These are phyloP conservation scores for Spizellomyces punctatus DNA, from an alignment of 192 early-diverging fungal genomes.

Conservation along the genomic window DNA sequence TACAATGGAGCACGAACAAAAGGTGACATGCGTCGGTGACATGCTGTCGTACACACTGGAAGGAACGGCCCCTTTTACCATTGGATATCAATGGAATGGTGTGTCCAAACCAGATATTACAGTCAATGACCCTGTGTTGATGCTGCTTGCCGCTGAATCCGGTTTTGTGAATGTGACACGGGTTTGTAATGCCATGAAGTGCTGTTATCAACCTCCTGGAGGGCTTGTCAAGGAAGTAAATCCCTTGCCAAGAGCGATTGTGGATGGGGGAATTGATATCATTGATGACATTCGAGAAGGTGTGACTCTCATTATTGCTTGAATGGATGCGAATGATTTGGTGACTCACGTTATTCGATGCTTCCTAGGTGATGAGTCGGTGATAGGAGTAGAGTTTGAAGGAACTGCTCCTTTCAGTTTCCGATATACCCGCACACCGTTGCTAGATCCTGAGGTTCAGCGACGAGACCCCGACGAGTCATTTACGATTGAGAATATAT, in stretches of 20 bases:
- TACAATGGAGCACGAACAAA: conserved; percentile 18
- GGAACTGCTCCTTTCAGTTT: conserved; percentile 72
- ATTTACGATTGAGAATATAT: conserved; percentile 59
- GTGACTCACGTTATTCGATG: not conserved
- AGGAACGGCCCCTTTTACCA: conserved; percentile 66
- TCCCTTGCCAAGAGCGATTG: conserved; percentile 60
- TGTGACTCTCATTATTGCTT: conserved; percentile 20
- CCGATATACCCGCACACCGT: conserved; percentile 57
- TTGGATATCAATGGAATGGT: conserved; percentile 57
- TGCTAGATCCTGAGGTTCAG: conserved; percentile 41
- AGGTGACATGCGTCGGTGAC: conserved; percentile 65
- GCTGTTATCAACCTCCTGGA: conserved; percentile 54
- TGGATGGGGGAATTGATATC: conserved; percentile 66
- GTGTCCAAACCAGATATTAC: conserved; percentile 26
- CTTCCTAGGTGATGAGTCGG: conserved; percentile 49
- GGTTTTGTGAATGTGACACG: conserved; percentile 58
- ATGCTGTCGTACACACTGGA: conserved; percentile 66
- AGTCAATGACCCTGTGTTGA: conserved; percentile 60
- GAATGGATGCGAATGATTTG: not conserved
- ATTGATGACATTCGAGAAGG: conserved; percentile 69
- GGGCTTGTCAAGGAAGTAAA: conserved; percentile 54
- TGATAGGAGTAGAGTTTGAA: conserved; percentile 60
- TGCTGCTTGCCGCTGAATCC: conserved; percentile 56
- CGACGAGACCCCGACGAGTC: conserved; percentile 38
- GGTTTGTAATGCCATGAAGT: conserved; percentile 65